Base-by-base conservation (phyloP, 1,284 basidiomycete genomes). In the Ganoderma leucocontextum region DNA sequence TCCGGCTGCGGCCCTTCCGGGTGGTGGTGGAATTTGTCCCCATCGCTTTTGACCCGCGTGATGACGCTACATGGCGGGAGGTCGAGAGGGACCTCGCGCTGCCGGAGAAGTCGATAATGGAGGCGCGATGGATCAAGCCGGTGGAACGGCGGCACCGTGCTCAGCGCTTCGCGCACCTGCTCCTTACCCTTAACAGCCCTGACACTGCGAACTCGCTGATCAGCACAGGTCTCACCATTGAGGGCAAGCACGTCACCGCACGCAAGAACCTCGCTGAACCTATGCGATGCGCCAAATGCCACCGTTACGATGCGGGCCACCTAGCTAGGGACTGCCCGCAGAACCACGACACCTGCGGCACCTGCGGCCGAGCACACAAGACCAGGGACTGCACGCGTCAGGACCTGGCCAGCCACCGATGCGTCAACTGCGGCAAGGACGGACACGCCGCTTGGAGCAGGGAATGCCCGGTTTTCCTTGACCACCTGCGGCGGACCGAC, bases 241-340 rank as follows among this genome's bases (percentile, higher is more conserved):
- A 53, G 1, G 60, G 67, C 8, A 60, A 62, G 15, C 19, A 39
- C 17, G 64, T 53, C 10, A 38, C 15, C 8, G 53, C 41, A 9
- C 60, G 60, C 36, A 67, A 61, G n/a, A 49, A 53, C 12, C 19
- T 59, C 1, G 55, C 57, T 2, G 70, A 69, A n/a, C 70, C 61
- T 17, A 47, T 58, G 72, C 60, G 72, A n/a, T 81, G 80, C 67
- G 38, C 73, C 13, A 78, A 76, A 42, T 81, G 80, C 70, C 78
- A 80, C 29, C 61, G 64, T 22, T 76, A 66, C 63, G 70, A 72
- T 29, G 22, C 35, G 2, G 22, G 22, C 19, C 80, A 81, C 62
- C 63, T 75, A 2, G 77, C 75, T 0, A 57, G 57, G 13, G 69
- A 75, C 22, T 82, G 80, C 41, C 35, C 10, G 63, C 47, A 35